A percentile compares a stretch with the other conserved stretches of the same genome.
phyloP scores from a whole-genome alignment of 805 yeast species.

The Starmerella vaccinii region DNA sequence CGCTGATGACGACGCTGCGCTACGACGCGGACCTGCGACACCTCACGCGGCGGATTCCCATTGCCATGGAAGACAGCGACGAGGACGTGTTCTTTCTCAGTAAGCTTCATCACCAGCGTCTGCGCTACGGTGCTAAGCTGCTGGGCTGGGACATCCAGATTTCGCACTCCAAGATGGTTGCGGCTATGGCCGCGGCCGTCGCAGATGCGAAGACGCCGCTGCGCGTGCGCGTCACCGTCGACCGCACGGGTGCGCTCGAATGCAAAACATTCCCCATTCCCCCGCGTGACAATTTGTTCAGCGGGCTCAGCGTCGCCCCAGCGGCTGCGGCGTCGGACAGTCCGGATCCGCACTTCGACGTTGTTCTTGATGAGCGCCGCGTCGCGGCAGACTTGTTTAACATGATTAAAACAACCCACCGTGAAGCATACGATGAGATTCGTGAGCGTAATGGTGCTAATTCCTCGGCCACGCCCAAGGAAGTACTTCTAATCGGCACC shows the following conservation, averaged over 20 bases:
- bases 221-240: conserved; percentile 41
- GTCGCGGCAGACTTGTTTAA: conserved; percentile 41
- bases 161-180: conserved; percentile 36
- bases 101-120: conserved; percentile 52
- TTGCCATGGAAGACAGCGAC: conserved; percentile 26
- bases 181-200: conserved; percentile 29
- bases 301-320: conserved; percentile 25
- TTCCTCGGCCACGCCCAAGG: conserved; percentile 33
- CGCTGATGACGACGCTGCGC: conserved; percentile 59
- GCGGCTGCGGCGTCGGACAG: conserved; percentile 8
- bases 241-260: conserved; percentile 32
- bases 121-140: conserved; percentile 43
- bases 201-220: conserved; percentile 29
- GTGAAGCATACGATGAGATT: conserved; percentile 55
- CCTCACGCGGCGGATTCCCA: conserved; percentile 24
- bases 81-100: conserved; percentile 47
- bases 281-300: conserved; percentile 25
- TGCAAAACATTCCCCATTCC: conserved; percentile 33
- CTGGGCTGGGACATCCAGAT: conserved; percentile 44
- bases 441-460: conserved; percentile 37
- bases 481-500: conserved; percentile 60
- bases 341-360: conserved; percentile 40
- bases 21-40: conserved; percentile 54
- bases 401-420: conserved; percentile 72
- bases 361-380: conserved; percentile 43